phyloP scores from a whole-genome alignment of 495 filamentous ascomycete genomes.

The Daldinia decipiens region DNA sequence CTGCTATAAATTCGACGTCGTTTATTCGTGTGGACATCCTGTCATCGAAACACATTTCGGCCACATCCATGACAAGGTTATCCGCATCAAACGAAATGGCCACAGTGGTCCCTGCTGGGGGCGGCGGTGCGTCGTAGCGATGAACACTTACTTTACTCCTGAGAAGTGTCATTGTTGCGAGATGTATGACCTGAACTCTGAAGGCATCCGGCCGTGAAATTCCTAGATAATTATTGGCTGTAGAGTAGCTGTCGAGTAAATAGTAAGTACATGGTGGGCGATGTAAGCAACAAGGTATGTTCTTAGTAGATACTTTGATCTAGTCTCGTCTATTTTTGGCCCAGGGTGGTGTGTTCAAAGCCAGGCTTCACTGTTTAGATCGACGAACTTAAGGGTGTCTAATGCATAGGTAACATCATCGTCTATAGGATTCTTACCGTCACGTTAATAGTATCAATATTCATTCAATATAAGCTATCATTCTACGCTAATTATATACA shows the following conservation, averaged over 20 bases:
- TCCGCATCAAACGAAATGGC: constrained; percentile 21
- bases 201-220: constrained; percentile 6
- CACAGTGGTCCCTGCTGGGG: constrained; percentile 27
- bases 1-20: constrained; percentile 10
- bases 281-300: not conserved
- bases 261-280: no score
- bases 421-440: not conserved
- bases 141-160: not conserved
- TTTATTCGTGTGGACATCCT: constrained; percentile 16
- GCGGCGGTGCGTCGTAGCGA: constrained; percentile 6
- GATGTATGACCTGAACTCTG: constrained; percentile 6
- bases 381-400: not conserved
- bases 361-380: not conserved
- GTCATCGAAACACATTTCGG: not conserved
- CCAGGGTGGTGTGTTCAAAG: not conserved
- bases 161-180: constrained; percentile 22
- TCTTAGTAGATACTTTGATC: not conserved
- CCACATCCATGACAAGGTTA: constrained; percentile 12
- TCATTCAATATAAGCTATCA: no score
- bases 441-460: no score
- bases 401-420: not conserved
- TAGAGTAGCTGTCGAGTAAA: not conserved
- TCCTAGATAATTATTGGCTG: not conserved
- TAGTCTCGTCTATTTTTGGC: not conserved
- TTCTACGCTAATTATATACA: not conserved